These are phyloP conservation scores for Backusella tuberculispora DNA, from an alignment of 192 early-diverging fungal genomes.

Conservation along the genomic window DNA sequence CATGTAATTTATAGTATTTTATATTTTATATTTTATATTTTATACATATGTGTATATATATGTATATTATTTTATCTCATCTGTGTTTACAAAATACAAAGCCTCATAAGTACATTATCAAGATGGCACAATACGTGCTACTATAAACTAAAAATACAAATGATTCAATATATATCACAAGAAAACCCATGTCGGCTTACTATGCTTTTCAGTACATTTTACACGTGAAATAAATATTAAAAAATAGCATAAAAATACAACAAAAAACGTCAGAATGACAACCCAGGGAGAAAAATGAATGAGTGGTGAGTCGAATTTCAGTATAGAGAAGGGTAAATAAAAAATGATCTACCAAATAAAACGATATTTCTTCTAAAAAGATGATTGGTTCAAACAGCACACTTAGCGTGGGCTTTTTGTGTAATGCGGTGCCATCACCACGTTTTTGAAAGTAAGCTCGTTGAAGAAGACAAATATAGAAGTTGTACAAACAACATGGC, in stretches of 20 bases:
- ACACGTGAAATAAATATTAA: not conserved
- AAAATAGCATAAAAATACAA: conserved; percentile 3
- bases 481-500: conserved; percentile 9
- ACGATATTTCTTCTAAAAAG: not conserved
- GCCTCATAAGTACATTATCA: not conserved
- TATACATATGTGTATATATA: not conserved
- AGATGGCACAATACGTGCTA: not conserved
- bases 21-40: not conserved
- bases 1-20: not conserved
- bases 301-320: not conserved
- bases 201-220: conserved; percentile 11
- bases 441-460: conserved; percentile 9
- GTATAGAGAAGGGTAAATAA: not conserved
- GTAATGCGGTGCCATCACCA: not conserved
- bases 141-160: conserved; percentile 6
- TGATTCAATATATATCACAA: not conserved
- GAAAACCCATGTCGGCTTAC: not conserved
- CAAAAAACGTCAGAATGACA: conserved; percentile 2
- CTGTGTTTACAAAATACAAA: not conserved
- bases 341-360: conserved; percentile 4
- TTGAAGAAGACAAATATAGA: not conserved
- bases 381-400: not conserved
- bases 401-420: not conserved
- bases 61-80: not conserved
- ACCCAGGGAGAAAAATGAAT: not conserved